phyloP scores from a whole-genome alignment of 495 filamentous ascomycete genomes.

The Penicillium argentinense region DNA sequence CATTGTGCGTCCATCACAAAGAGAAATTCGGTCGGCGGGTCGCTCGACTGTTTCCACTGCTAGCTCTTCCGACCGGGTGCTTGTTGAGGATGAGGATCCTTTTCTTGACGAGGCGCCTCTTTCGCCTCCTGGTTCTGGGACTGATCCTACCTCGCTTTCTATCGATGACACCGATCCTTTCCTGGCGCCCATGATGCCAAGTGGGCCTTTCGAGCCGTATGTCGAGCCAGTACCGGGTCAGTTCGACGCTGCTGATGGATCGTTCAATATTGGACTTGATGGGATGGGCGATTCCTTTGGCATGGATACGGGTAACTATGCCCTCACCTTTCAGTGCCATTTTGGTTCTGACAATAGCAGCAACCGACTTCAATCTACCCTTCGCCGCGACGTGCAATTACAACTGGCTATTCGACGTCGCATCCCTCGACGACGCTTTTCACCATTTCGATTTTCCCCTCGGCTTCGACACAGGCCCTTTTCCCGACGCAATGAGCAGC shows the following conservation, averaged over 20 bases:
- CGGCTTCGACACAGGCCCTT: conserved; percentile 23
- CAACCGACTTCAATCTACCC: conserved; percentile 56
- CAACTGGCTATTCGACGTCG: conserved; percentile 56
- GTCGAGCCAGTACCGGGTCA: conserved; percentile 37
- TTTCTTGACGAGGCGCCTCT: conserved; percentile 22
- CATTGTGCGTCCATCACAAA: conserved; percentile 38
- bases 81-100: conserved; percentile 15
- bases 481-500: conserved; percentile 16
- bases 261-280: conserved; percentile 25
- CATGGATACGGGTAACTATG: conserved; percentile 31
- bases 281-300: conserved; percentile 26
- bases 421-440: conserved; percentile 38
- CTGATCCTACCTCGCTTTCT: conserved; percentile 23
- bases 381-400: conserved; percentile 57
- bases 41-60: conserved; percentile 10
- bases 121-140: conserved; percentile 33
- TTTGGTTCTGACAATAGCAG: conserved; percentile 21
- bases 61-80: conserved; percentile 16
- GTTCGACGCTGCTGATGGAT: conserved; percentile 39
- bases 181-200: conserved; percentile 36
- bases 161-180: conserved; percentile 33
- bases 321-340: background rate
- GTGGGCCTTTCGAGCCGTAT: conserved; percentile 35
- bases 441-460: conserved; percentile 30
- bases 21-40: conserved; percentile 18